Evolutionary conservation across 1,139 yeast genomes (phyloP), one percentile per base, ranked within the genome.

Genomic region (Kodamaea anthophila): DNA sequence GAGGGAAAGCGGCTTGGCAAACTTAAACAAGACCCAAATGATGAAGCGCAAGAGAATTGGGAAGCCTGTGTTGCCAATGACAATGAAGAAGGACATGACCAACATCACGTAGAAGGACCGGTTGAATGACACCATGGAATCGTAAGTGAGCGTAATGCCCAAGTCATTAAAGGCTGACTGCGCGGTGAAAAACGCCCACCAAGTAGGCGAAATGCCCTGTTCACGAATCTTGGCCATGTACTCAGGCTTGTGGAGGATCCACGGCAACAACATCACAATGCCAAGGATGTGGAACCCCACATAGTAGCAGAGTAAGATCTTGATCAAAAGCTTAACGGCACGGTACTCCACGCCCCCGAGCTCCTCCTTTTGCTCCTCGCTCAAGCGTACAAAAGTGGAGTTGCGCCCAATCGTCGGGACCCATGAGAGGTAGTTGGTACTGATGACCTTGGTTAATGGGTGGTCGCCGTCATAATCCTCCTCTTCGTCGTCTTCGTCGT

Each of bases 281-380:
- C 77, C 77, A 9, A 86, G 29, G 3, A 84, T 38, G 45, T 81
- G 88, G 46, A 84, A 77, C 0, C 95, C 94, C 33, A 86, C 41
- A 46, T 83, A 87, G 51, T 85, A 91, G 2, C 52, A 34, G 2
- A 77, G 52, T 14, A 91, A 59, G 27, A 91, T 74, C 43, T 72
- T 74, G 32, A 85, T 76, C 34, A 91, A 60, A 9, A 87, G 58
- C 47, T 86, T 86, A 33, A 84, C 70, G 0, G 98, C 87, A 29
- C 97, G 71, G 49, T 91, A 93, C 50, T 91, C 99, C 8, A 91
- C 96, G 32, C 98, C 99, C 19, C 98, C 99, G 26, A 91, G 59
- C 52, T 91, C 99, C 37, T 83, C 94, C 46, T 86, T 86, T 53
- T 93, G 97, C 14, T 74, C 81, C 16, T 78, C 86, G 2, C 84